Evolutionary conservation across 2,329 filamentous ascomycete genomes (phyloP), one percentile per base, ranked within the genome.

Genomic region (Knufia fluminis): DNA sequence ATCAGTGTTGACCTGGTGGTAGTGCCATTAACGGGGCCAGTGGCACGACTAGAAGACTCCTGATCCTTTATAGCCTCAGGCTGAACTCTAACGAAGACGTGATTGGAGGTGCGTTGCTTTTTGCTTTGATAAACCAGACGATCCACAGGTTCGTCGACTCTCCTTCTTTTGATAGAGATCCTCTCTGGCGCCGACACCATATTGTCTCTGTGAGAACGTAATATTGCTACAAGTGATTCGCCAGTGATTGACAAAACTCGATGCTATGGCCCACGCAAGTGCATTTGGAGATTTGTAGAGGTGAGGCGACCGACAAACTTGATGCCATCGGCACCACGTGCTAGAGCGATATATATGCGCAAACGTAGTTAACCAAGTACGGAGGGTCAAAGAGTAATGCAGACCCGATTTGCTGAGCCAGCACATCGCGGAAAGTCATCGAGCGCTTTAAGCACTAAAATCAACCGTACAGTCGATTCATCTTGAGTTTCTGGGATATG

Each of bases 131-230:
- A 44, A 78, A 64, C 19, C 71, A 69, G 42, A 45, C 24, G 42
- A 52, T 79, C 75, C n/a, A 77, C 71, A 2, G 76, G 74, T 42
- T 75, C 73, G 48, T 79, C 76, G 49, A 72, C 71, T 49, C 76
- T 71, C 55, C 76, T 74, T 49, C 77, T 70, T 64, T 79, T 80
- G 60, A 80, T 71, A 20, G 69, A 71, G 45, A 76, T 73, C 35
- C 72, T 68, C 48, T 75, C 71, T 35, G 72, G 73, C 39, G 71
- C 70, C 33, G 71, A 58, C 23, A 71, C 50, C 71, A 75, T 75
- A 17, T 48, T 59, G 24, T 28, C 26, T 6, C 26, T 28, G 26
- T 28, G 6, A 24, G 9, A 41, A 24, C 4, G 7, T n/a, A 24
- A 7, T 38, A 8, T 38, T 14, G 28, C 28, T 31, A 31, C 14